Base-by-base conservation (phyloP, 805 yeast genomes). In the Cephaloascus albidus region DNA sequence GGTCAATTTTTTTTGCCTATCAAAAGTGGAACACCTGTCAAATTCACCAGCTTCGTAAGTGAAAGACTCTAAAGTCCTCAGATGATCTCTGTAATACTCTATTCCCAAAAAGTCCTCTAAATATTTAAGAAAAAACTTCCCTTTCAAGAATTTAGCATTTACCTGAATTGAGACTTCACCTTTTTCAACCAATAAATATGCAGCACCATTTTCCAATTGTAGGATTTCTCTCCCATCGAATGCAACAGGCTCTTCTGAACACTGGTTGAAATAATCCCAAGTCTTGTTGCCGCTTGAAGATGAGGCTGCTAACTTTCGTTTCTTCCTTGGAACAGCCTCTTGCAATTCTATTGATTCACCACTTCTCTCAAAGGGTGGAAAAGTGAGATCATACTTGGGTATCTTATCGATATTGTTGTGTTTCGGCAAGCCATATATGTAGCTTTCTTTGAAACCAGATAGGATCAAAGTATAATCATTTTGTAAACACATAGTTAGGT, bases 401-500 rank as follows among this genome's bases (percentile, higher is more conserved):
- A 15, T 31, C 16, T n/a, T 8, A 31, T n/a, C n/a, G 14, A 31
- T 31, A 6, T 8, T 10, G 16, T 31, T 31, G 33, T 31, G 14
- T 27, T 30, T 18, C 6, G 44, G 39, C 10, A 36, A 34, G 4
- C 44, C 44, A 34, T 41, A 41, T 4, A 38, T 30, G 3, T 38
- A 36, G 6, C 39, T 38, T 30, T 41, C 44, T 4, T 36, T 17
- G 20, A 36, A 41, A 10, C 41, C 41, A 20, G 17, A 36, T 23
- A 41, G 33, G 10, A 34, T 14, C 8, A 41, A 18, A 4, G 38
- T 36, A 33, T 38, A 41, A 8, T 39, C 32, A 14, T 23, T 40
- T 17, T 38, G 40, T 15, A 48, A 35, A 4, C 30, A 18, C 45
- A 48, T 39, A 16, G 41, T 33, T 4, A 49, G 35, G 33, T 46